Percentiles rank a stretch among this genome's conserved stretches.
These are phyloP conservation scores for Skeletonema menzelii DNA, from an alignment of 108 stramenopile species.

Conservation along the genomic window DNA sequence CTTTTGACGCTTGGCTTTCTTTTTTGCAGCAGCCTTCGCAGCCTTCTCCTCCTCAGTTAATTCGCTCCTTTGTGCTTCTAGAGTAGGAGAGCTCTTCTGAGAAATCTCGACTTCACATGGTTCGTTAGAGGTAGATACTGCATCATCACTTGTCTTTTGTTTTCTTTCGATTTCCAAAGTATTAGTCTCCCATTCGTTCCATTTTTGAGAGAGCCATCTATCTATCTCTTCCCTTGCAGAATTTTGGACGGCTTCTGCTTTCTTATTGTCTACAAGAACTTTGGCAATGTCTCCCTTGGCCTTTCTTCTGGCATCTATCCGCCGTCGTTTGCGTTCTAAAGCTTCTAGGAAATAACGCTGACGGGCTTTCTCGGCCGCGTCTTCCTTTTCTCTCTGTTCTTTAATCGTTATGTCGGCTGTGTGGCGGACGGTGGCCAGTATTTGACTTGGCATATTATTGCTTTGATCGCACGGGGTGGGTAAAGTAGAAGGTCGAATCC, in stretches of 20 bases:
- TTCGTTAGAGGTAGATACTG: neutral
- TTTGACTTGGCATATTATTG: conserved; percentile 13
- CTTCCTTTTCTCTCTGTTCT: conserved; percentile 23
- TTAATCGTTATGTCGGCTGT: conserved; percentile 14
- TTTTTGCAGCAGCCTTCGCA: conserved; percentile 34
- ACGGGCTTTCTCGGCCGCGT: neutral
- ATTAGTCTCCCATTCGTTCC: neutral
- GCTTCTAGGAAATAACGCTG: conserved; percentile 18
- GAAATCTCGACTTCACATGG: neutral
- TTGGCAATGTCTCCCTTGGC: conserved; percentile 9
- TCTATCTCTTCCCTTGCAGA: conserved; percentile 31
- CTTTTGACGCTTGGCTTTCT: conserved; percentile 51
- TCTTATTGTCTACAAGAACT: conserved; percentile 1
- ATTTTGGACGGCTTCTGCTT: conserved; percentile 12
- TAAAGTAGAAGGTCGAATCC: neutral
- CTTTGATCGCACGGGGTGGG: conserved; percentile 4
- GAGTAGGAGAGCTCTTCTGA: neutral
- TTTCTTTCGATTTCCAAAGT: neutral
- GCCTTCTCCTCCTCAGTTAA: conserved; percentile 23
- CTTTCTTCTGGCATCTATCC: conserved; percentile 15
- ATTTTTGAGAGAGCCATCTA: conserved; percentile 18
- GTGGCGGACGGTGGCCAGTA: conserved; percentile 20
- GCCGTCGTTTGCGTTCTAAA: conserved; percentile 23
- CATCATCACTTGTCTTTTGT: neutral
- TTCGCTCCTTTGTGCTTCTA: neutral